Evolutionary conservation across 2,329 filamentous ascomycete genomes (phyloP).

Genomic region (Xylaria sp.): DNA sequence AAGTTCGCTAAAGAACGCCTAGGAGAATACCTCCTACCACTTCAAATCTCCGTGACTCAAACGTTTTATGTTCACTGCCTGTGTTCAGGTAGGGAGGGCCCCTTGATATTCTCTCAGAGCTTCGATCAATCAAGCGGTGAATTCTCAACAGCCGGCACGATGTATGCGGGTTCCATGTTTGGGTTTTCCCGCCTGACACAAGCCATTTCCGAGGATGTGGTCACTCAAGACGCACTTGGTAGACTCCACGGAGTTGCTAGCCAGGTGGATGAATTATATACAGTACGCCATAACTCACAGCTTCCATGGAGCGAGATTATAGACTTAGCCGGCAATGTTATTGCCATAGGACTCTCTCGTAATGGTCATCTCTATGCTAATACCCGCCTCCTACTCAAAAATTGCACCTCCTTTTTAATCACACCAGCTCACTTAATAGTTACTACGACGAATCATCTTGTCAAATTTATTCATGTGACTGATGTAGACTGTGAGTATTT

Average conservation of each 20-base stretch:
- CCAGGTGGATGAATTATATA: conserved; percentile 51
- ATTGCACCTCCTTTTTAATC: conserved; percentile 90
- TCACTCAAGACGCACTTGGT: conserved; percentile 61
- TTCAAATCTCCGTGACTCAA: conserved; percentile 49
- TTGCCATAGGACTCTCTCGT: conserved; percentile 74
- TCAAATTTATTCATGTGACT: conserved; percentile 92
- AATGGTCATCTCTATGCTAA: conserved; percentile 85
- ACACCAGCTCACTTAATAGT: conserved; percentile 87
- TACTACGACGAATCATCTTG: conserved; percentile 89
- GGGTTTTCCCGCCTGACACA: conserved; percentile 49
- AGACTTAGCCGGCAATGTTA: conserved; percentile 54
- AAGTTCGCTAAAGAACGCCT: conserved; percentile 52
- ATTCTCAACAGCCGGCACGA: conserved; percentile 33
- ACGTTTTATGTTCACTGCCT: conserved; percentile 47
- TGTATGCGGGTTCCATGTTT: conserved; percentile 48
- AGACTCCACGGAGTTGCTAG: conserved; percentile 56
- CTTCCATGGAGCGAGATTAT: conserved; percentile 66
- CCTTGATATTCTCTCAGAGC: conserved; percentile 42
- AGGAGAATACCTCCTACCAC: conserved; percentile 44
- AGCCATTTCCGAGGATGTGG: conserved; percentile 47
- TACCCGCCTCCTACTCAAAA: conserved; percentile 77
- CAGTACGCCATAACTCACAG: conserved; percentile 57
- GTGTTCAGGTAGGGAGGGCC: conserved; percentile 41
- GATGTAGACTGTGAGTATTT: conserved; percentile 68
- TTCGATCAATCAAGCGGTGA: conserved; percentile 35